phyloP scores from a whole-genome alignment of 352 stramenopile genomes.

The Phytophthora meadii region DNA sequence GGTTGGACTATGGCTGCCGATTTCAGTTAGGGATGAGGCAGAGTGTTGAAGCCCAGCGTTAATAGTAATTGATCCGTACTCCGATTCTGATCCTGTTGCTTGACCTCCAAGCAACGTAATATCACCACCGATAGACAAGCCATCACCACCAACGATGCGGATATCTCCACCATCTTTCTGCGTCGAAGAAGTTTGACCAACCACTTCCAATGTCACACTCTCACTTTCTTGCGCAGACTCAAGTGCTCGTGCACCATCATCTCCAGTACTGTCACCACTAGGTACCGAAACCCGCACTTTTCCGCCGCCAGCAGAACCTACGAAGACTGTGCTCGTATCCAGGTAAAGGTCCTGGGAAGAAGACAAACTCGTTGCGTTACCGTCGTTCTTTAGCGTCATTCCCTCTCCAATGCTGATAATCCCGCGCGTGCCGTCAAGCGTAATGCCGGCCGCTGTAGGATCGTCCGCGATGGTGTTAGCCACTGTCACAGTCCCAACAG shows the following conservation, averaged over 20 bases:
- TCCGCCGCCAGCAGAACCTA: conserved; percentile 20
- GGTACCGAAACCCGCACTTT: conserved; percentile 40
- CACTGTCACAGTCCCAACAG: conserved; percentile 56
- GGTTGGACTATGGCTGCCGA: conserved; percentile 55
- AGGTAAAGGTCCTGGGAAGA: conserved; percentile 47
- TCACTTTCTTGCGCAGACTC: conserved; percentile 24
- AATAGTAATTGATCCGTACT: conserved; percentile 56
- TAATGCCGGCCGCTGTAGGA: conserved; percentile 51
- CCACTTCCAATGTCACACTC: conserved; percentile 53
- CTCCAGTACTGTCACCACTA: conserved; percentile 13
- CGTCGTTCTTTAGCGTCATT: conserved; percentile 52
- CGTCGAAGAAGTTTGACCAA: conserved; percentile 58
- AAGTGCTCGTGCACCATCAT: conserved; percentile 21
- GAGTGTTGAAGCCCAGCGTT: conserved; percentile 59
- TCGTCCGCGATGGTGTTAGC: conserved; percentile 58
- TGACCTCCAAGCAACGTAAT: conserved; percentile 57
- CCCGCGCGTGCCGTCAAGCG: conserved; percentile 47
- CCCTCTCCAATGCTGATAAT: conserved; percentile 47
- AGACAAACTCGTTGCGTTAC: conserved; percentile 55
- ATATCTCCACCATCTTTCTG: conserved; percentile 62
- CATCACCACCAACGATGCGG: conserved; percentile 59
- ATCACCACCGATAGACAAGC: conserved; percentile 49
- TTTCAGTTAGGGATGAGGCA: conserved; percentile 59
- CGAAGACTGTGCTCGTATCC: conserved; percentile 50
- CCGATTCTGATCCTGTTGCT: conserved; percentile 31